Evolutionary conservation across 228 moss, liverwort and hornwort species (phyloP), one percentile per base, ranked within the genome.

Genomic region (Sphagnum fallax): DNA sequence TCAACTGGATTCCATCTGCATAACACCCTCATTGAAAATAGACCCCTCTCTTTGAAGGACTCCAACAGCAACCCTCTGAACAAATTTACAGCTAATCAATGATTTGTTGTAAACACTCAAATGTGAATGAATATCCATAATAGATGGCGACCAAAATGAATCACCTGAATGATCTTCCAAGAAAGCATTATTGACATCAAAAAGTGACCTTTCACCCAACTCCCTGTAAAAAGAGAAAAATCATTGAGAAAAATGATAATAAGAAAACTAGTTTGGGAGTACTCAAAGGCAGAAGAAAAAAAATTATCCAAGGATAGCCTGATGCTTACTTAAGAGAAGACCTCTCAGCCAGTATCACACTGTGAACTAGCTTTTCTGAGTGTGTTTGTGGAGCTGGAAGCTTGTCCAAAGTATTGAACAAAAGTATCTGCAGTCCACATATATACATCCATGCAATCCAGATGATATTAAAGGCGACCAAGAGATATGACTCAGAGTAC

Each of bases 351-450:
- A 80, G 68, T 64, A 98, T 84, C 71, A 98, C 94, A 48, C 84
- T 75, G 68, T 81, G 89, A 8, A 98, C 89, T 49, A 98, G 87
- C 64, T 87, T 80, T 66, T 90, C 98, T 52, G 87, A 76, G 53
- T 88, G 82, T 67, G 87, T 83, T 48, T 79, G 59, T 50, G 92
- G 83, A 48, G 70, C 61, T 8, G 90, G 84, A 50, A 91, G 86
- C 74, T 86, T 84, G 80, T 98, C 98, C 80, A 98, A 87, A 59
- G 83, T 88, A 75, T 91, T 80, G 82, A 98, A 98, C 77, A 98
- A 83, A 63, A 81, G 75, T 18, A 89, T 77, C 85, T 85, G 81
- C 0, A 74, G 53, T 16, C 12, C 14, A 60, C n/a, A 11, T 13
- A 11, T 13, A 61, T 18, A 59, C 52, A 62, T 53, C 18, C 47